Evolutionary conservation across 192 early-diverging fungal species (phyloP), one percentile per base, ranked within the genome.

Genomic region (Chytriomyces sp.): DNA sequence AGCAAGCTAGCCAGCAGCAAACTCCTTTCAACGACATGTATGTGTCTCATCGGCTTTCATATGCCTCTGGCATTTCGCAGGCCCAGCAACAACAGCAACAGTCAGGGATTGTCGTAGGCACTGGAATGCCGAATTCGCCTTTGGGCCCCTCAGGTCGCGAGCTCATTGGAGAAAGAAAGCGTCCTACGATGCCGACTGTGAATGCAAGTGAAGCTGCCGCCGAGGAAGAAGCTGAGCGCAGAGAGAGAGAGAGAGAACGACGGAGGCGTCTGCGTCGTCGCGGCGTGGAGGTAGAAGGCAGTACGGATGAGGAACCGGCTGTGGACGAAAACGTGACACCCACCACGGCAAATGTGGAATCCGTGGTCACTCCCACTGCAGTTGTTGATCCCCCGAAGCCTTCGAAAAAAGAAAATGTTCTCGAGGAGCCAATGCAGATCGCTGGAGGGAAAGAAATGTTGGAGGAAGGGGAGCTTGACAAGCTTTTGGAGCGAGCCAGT

Each of bases 161-260:
- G 22, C 40, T 57, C 56, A 70, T 70, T 39, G 68, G 68, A 5
- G 68, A 70, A 55, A 31, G 68, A 1, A 70, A 70, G 37, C 31
- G 68, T 19, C 68, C 68, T 37, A 70, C 53, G 1, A 19, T 59
- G 31, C 68, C 68, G 3, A 59, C 39, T 22, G 41, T 39, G 10
- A 70, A 70, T 34, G 68, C 37, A 12, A 26, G 12, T 8, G 68
- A 70, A 55, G 68, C 68, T 38, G 68, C 68, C 8, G 68, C 68
- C 1, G 68, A 57, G 22, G 68, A 70, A 59, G 68, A 70, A 70
- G 68, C 68, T 10, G 68, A 70, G 41, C 68, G 68, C 19, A 70
- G 59, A 32, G 68, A 70, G 41, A 54, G 68, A 0, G 68, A 70
- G 25, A 39, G 68, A 31, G 68, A 70, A 30, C 54, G 68, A n/a